Evolutionary conservation across 495 filamentous ascomycete species (phyloP), one percentile per base, ranked within the genome.

Genomic region (Penicillium ochrochloron): DNA sequence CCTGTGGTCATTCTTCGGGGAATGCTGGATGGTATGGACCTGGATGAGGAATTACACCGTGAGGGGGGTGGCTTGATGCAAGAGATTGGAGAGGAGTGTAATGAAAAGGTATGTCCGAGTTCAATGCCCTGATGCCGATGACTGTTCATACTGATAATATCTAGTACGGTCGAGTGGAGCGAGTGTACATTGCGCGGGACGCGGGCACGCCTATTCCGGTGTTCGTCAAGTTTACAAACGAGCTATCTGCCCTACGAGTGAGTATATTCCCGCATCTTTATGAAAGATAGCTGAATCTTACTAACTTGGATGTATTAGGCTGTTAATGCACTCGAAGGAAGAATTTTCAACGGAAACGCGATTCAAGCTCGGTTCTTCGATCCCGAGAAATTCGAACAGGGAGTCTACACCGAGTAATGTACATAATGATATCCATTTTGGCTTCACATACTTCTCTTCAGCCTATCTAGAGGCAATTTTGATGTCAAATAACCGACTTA

Each of bases 21-120:
- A 8, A 97, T 97, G 92, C 78, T 97, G 3, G 88, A 94, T 61
- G 91, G 89, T 4, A 88, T 97, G 82, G 83, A 90, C 66, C 78
- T 94, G 35, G 83, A 86, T 56, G 79, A 76, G 1, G 96, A 97
- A 77, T 73, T 90, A 66, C 77, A 78, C 34, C 71, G 73, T 7
- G 70, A 75, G 23, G 85, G 87, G 62, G 89, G 89, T 14, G 91
- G 89, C 0, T 73, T 99, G 66, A 85, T 92, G 68, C 93, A 97
- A 76, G 93, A 97, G 77, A 96, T 99, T 73, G 95, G 95, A 21
- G 92, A 96, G 62, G 92, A 95, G 75, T 97, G 94, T 75, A 86
- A 86, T 44, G 85, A 91, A 53, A 91, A 93, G 85, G 85, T 88
- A 66, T 56, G 78, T 67, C 52, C n/a, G 42, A 19, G 39, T 33